Conservation (phyloP, 1,139 yeast species). For the Candida dubliniensis region DNA sequence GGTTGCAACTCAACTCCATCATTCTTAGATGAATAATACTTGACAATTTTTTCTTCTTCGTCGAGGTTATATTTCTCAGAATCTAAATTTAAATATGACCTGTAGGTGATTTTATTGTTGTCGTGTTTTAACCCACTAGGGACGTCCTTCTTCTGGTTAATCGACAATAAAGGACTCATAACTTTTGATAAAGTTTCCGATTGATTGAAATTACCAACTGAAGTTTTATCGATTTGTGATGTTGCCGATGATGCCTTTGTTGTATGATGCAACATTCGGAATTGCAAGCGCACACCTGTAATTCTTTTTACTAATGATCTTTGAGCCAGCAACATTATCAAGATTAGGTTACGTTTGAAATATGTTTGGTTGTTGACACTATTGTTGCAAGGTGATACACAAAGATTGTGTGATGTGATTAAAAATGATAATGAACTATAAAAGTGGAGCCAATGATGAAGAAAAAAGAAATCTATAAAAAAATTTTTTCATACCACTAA, state of each 20-base stretch:
- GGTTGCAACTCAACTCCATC: conserved; percentile 12
- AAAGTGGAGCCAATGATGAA: too few species aligned
- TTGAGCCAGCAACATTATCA: conserved; percentile 4
- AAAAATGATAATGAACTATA: too few species aligned
- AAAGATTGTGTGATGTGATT: too few species aligned
- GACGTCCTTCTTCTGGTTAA: background rate
- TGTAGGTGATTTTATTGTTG: conserved; percentile 2
- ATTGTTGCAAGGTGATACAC: too few species aligned
- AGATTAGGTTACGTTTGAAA: background rate
- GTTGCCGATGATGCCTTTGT: background rate
- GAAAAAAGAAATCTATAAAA: too few species aligned
- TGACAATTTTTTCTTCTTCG: conserved; percentile 1
- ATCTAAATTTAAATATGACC: conserved; percentile 5
- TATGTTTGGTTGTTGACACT: too few species aligned
- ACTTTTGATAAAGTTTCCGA: background rate
- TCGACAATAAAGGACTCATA: background rate
- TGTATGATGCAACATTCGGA: background rate
- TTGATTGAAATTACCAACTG: background rate
- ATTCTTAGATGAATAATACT: conserved; percentile 7
- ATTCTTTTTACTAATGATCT: conserved; percentile 1
- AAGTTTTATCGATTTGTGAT: background rate
- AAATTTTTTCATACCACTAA: too few species aligned
- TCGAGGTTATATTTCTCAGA: conserved; percentile 3
- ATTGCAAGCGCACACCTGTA: background rate
- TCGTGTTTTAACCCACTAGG: background rate